Evolutionary conservation across 2,329 filamentous ascomycete genomes (phyloP).

Genomic region (Exophiala mesophila): DNA sequence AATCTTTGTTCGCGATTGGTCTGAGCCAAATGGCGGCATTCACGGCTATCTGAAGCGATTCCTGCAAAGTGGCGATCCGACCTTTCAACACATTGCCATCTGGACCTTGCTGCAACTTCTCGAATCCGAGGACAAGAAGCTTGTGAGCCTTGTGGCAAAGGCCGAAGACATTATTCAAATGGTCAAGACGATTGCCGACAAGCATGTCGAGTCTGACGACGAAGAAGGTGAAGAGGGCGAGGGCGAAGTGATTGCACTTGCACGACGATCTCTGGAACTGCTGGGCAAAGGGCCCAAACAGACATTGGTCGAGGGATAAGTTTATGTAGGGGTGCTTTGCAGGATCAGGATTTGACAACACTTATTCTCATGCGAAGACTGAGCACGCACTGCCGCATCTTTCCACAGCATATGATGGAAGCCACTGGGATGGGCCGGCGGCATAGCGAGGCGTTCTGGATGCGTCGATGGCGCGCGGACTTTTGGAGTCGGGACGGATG

Average conservation of each 20-base stretch:
- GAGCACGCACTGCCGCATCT: constrained; percentile 14
- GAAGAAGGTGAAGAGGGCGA: constrained; percentile 86
- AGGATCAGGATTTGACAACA: constrained; percentile 11
- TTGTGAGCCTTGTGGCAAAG: constrained; percentile 84
- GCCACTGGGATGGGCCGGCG: constrained; percentile 11
- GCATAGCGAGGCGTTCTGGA: constrained; percentile 22
- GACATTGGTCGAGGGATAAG: constrained; percentile 73
- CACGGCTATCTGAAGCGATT: constrained; percentile 93
- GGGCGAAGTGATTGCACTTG: constrained; percentile 85
- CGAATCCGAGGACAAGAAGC: constrained; percentile 84
- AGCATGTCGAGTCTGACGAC: constrained; percentile 79
- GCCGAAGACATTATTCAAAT: constrained; percentile 88
- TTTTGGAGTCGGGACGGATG: no score
- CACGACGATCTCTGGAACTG: constrained; percentile 82
- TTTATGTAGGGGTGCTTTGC: no score
- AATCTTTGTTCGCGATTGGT: constrained; percentile 93
- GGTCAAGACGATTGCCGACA: constrained; percentile 86
- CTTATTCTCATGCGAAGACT: constrained; percentile 18
- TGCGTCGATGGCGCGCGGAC: no score
- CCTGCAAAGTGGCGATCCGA: constrained; percentile 87
- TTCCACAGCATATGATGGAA: constrained; percentile 8
- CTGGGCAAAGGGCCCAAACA: constrained; percentile 72
- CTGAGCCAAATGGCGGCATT: constrained; percentile 84
- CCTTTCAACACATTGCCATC: constrained; percentile 98
- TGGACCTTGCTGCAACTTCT: constrained; percentile 95